A percentile compares a stretch with the other conserved stretches of the same genome.
phyloP scores from a whole-genome alignment of 805 yeast genomes.

The Kuraishia piskuri region DNA sequence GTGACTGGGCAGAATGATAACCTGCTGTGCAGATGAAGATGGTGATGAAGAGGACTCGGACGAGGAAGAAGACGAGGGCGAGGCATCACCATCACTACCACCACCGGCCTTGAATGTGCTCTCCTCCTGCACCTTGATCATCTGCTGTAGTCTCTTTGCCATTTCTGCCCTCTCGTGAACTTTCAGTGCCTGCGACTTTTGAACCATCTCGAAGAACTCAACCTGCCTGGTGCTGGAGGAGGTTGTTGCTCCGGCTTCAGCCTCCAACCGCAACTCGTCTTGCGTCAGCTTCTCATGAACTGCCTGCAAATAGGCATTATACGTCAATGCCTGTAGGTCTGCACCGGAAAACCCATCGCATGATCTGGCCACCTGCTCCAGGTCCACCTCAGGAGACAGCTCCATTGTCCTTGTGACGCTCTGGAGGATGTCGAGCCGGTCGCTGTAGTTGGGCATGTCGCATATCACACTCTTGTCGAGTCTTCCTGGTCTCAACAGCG shows the following conservation, averaged over 20 bases:
- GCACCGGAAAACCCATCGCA: conserved; percentile 90
- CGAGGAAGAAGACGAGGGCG: background rate
- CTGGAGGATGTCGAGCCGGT: conserved; percentile 63
- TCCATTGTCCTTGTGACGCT: conserved; percentile 56
- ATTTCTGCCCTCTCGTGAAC: conserved; percentile 7
- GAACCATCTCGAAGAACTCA: conserved; percentile 15
- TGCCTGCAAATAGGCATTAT: conserved; percentile 85
- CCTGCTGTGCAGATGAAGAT: too few relatives aligned
- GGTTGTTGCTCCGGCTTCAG: conserved; percentile 5
- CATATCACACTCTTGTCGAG: conserved; percentile 88
- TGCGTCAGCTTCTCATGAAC: conserved; percentile 60
- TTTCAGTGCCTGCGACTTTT: conserved; percentile 5
- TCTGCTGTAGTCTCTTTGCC: conserved; percentile 12
- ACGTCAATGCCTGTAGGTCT: conserved; percentile 85
- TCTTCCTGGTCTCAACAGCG: conserved; percentile 91
- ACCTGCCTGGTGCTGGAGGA: conserved; percentile 1
- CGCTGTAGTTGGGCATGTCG: conserved; percentile 69
- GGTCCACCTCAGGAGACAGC: conserved; percentile 39
- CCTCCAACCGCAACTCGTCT: conserved; percentile 23
- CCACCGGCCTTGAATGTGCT: background rate
- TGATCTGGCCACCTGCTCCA: conserved; percentile 42
- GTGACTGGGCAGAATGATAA: conserved; percentile 44
- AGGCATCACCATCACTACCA: background rate
- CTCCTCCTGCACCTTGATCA: conserved; percentile 1
- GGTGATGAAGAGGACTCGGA: background rate